phyloP scores from a whole-genome alignment of 2,329 filamentous ascomycete genomes.

The Plectosphaerella plurivora region DNA sequence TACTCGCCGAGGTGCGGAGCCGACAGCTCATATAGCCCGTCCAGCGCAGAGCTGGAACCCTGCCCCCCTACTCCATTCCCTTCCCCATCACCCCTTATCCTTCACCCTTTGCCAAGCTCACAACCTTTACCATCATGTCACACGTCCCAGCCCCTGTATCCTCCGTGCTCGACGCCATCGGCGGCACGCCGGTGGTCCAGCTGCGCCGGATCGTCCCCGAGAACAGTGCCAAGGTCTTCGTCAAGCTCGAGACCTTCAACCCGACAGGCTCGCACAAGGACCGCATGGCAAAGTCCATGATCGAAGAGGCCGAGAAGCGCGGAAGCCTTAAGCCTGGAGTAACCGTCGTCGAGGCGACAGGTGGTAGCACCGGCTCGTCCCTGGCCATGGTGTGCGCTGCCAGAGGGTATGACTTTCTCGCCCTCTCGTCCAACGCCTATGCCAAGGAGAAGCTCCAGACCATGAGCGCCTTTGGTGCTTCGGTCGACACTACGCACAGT shows the following conservation, averaged over 20 bases:
- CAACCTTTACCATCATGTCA: background rate
- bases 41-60: too few species aligned
- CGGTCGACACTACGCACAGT: too few species aligned
- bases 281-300: slow-evolving; percentile 6
- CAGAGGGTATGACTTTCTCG: too few species aligned
- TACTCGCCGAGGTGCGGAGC: too few species aligned
- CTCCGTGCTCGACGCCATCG: slow-evolving; percentile 5
- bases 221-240: slow-evolving; percentile 5
- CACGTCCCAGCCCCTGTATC: background rate
- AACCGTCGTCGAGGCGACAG: slow-evolving; percentile 9
- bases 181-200: slow-evolving; percentile 8
- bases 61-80: too few species aligned
- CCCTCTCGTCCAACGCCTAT: too few species aligned
- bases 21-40: too few species aligned
- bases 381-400: too few species aligned
- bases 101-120: too few species aligned
- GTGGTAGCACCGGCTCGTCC: slow-evolving; percentile 9
- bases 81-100: too few species aligned
- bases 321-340: slow-evolving; percentile 3
- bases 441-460: too few species aligned
- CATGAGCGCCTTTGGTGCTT: too few species aligned
- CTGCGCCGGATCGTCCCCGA: slow-evolving; percentile 6
- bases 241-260: slow-evolving; percentile 10
- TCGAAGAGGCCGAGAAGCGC: slow-evolving; percentile 5
- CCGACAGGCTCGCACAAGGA: slow-evolving; percentile 11